Evolutionary conservation across 345 rosid genomes (phyloP), one percentile per base, ranked within the genome.

Genomic region (Aquilaria malaccensis): DNA sequence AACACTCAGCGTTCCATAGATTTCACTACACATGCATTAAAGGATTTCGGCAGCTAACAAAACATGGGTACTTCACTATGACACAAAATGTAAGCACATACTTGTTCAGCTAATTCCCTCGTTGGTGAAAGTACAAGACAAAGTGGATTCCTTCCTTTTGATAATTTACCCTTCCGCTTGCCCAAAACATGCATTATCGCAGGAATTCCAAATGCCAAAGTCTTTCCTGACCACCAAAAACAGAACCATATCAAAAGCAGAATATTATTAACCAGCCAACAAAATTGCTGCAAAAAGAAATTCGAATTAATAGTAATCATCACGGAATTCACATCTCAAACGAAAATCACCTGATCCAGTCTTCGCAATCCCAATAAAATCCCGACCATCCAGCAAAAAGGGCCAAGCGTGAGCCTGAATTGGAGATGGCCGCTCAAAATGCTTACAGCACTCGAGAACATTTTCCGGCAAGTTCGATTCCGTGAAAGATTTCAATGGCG

Each of bases 341-440:
- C 62, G 2, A 7, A 2, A 61, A 66, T 32, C 66, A 93, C 99
- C 99, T 72, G 97, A 94, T n/a, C 99, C 99, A 61, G 99, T 94
- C 37, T 85, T 87, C 0, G 99, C 97, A 67, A 90, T 90, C 30
- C 99, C 97, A 4, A 94, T 85, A 65, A 94, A 84, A 77, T 94
- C 97, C 67, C 99, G 97, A 7, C 86, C 93, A 52, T 85, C 79
- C 69, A 94, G 72, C 78, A 94, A 67, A 75, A 88, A 90, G 2
- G 99, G 99, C 99, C 97, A 94, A 1, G 95, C 80, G 58, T 84
- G 84, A 6, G 99, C 80, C 81, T 94, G 99, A 76, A 90, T 90
- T 0, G 96, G 86, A 52, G 99, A 94, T 2, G 99, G 99, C 9
- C 64, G 82, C 69, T 80, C 67, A 59, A 90, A 94, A 61, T 68